phyloP scores from a whole-genome alignment of 2,329 filamentous ascomycete genomes.

The Fusarium sp. region DNA sequence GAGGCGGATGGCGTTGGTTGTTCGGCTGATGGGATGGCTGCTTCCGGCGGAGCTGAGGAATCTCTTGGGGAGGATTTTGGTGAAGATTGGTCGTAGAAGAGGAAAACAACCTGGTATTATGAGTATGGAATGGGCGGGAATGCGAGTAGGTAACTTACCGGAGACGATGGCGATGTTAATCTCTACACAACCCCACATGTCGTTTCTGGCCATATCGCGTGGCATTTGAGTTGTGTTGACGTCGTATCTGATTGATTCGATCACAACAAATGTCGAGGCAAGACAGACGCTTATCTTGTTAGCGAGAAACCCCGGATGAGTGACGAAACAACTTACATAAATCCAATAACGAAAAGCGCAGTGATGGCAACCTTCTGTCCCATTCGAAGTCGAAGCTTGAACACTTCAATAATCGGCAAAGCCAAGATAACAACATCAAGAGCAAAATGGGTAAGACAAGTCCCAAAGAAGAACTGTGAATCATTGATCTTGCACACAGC shows the following conservation, averaged over 20 bases:
- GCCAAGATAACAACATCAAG: conserved; percentile 50
- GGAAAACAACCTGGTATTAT: conserved; percentile 31
- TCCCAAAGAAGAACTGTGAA: conserved; percentile 50
- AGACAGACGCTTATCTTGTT: conserved; percentile 23
- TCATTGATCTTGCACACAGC: conserved; percentile 50
- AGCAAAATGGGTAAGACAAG: conserved; percentile 48
- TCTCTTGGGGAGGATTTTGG: conserved; percentile 34
- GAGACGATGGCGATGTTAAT: conserved; percentile 43
- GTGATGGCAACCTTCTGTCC: conserved; percentile 48
- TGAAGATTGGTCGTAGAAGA: conserved; percentile 41
- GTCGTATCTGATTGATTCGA: conserved; percentile 33
- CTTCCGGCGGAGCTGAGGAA: conserved; percentile 41
- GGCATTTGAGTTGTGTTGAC: conserved; percentile 38
- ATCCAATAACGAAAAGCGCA: conserved; percentile 47
- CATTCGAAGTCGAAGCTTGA: conserved; percentile 46
- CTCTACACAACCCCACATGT: conserved; percentile 40
- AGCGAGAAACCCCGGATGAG: no score
- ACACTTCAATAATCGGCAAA: conserved; percentile 49
- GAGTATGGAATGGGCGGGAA: no score
- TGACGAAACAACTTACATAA: conserved; percentile 37
- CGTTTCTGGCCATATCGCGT: conserved; percentile 29
- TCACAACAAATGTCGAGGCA: conserved; percentile 33
- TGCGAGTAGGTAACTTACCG: no score
- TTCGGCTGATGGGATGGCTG: conserved; percentile 41
- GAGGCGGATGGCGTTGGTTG: conserved; percentile 28